Base-by-base conservation (phyloP, 2,329 filamentous ascomycete species). In the Penicillium hesseltinei region DNA sequence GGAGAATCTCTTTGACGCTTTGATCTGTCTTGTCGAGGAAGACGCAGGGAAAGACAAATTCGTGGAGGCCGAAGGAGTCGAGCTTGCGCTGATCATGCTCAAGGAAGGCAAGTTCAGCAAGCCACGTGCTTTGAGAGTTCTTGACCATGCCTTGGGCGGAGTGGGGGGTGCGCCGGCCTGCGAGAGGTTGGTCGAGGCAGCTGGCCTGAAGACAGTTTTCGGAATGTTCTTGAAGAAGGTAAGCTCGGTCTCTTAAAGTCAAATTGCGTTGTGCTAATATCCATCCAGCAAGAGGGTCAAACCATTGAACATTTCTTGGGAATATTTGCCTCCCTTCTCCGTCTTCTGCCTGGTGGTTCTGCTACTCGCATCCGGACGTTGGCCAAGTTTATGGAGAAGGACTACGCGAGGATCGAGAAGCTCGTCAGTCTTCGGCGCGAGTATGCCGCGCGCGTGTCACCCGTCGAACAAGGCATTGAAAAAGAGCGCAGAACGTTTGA, bases 301-400 rank as follows among this genome's bases (percentile, higher is more conserved):
- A 82, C 84, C 0, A 85, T 84, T 0, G 91, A 96, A 68, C 92
- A 97, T 71, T 78, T 97, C 0, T 80, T 97, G 7, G 88, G 90
- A 9, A 89, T 97, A 10, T 92, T 97, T 62, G 85, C 90, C 0
- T 90, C 89, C 0, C 82, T 99, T 71, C 80, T 99, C 1, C 87
- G 92, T 25, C 81, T 88, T 4, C 75, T 99, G 1, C 92, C 92
- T 0, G 89, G 86, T 17, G 85, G 91, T 33, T 92, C 90, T 1
- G 81, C 90, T 0, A 82, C 87, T 33, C 84, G 94, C 6, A 95
- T 97, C 65, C 85, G 94, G 4, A 84, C 88, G 0, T 82, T 97
- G 4, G 93, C 92, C 47, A 99, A 99, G 70, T 97, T 97, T 68
- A 89, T 96, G 19, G 94, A 99, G 73, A 96, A 91, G 71, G 87